These are phyloP conservation scores for Prunella vulgaris DNA, from an alignment of 257 asterid genomes.

Conservation along the genomic window DNA sequence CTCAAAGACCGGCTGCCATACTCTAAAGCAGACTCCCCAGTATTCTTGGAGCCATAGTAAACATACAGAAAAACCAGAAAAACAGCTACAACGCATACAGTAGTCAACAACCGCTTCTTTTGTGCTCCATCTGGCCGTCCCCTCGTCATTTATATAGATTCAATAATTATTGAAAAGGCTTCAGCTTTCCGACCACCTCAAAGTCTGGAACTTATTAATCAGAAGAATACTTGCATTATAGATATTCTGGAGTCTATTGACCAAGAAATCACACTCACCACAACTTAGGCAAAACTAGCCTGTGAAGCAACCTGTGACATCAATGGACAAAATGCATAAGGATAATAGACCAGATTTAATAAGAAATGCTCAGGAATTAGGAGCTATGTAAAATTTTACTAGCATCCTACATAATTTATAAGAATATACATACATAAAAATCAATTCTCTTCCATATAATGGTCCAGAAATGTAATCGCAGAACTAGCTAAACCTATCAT, in stretches of 20 bases:
- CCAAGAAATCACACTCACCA: constrained; percentile 3
- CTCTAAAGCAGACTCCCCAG: constrained; percentile 84
- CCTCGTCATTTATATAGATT: constrained; percentile 60
- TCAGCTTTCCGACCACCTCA: constrained; percentile 25
- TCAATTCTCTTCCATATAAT: background rate
- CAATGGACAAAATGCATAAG: constrained; percentile 12
- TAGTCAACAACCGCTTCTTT: constrained; percentile 65
- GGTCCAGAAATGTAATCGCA: background rate
- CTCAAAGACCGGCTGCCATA: constrained; percentile 88
- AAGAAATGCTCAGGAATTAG: background rate
- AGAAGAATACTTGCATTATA: constrained; percentile 19
- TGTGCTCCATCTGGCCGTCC: constrained; percentile 81
- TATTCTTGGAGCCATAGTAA: constrained; percentile 64
- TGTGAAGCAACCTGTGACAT: constrained; percentile 26
- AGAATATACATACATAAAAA: background rate
- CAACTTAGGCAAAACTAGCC: constrained; percentile 4
- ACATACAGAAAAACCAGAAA: constrained; percentile 62
- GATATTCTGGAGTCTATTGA: constrained; percentile 18
- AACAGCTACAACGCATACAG: constrained; percentile 46
- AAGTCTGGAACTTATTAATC: constrained; percentile 25
- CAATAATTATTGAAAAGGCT: constrained; percentile 22
- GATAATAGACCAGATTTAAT: background rate
- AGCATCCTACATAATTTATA: background rate
- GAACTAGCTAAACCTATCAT: background rate
- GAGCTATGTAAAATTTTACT: background rate